phyloP scores from a whole-genome alignment of 139 green algal genomes.

The Tetradesmus obliquus region DNA sequence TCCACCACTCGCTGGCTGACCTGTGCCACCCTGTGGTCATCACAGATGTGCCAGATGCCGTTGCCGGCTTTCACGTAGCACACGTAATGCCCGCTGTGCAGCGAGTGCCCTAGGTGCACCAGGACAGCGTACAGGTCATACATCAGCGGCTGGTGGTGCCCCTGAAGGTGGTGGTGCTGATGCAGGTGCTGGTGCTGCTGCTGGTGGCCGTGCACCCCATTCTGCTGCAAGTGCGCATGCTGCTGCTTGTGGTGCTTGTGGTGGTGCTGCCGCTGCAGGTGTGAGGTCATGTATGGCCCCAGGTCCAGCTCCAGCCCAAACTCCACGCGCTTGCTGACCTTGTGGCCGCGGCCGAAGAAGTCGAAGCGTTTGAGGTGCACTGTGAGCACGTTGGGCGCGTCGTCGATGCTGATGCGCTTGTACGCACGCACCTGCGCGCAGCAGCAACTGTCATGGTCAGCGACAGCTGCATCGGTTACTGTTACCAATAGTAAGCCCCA shows the following conservation, averaged over 20 bases:
- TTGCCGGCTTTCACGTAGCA: conserved; percentile 83
- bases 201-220: neutral
- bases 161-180: conserved; percentile 21
- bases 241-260: conserved; percentile 8
- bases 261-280: conserved; percentile 30
- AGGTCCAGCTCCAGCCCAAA: conserved; percentile 86
- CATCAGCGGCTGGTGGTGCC: conserved; percentile 33
- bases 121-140: conserved; percentile 94
- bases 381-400: conserved; percentile 86
- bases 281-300: conserved; percentile 72
- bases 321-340: conserved; percentile 78
- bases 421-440: conserved; percentile 68
- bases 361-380: conserved; percentile 94
- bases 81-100: conserved; percentile 94
- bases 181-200: neutral
- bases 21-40: conserved; percentile 76
- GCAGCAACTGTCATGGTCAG: neutral
- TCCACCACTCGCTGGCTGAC: conserved; percentile 85
- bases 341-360: conserved; percentile 68
- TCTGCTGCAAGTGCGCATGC: conserved; percentile 15
- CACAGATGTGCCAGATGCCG: conserved; percentile 88
- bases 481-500: neutral
- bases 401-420: conserved; percentile 88
- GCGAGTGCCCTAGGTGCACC: conserved; percentile 87
- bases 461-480: neutral